phyloP scores from a whole-genome alignment of 805 yeast genomes.

The Candida odintsovae region DNA sequence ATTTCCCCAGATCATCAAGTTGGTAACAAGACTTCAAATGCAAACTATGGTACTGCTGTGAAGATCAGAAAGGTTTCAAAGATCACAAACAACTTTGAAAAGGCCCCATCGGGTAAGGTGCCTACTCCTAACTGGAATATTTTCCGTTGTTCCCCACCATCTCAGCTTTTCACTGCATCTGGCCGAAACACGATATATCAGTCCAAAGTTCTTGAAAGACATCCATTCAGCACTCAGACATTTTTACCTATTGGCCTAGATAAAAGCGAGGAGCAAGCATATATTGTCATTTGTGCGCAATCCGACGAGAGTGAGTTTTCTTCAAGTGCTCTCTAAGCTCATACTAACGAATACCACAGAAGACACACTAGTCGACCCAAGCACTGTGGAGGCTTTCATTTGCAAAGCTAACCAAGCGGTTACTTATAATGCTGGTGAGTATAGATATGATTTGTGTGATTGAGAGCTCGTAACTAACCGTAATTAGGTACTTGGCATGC shows the following conservation, averaged over 20 bases:
- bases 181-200: conserved; percentile 13
- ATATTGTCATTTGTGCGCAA: conserved; percentile 76
- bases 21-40: conserved; percentile 39
- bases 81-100: conserved; percentile 43
- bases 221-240: conserved; percentile 84
- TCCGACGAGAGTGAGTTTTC: conserved; percentile 27
- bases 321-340: conserved; percentile 29
- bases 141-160: conserved; percentile 75
- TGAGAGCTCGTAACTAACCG: neutral
- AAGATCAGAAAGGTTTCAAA: conserved; percentile 73
- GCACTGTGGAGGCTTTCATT: conserved; percentile 56
- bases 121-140: conserved; percentile 74
- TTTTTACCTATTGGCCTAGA: conserved; percentile 86
- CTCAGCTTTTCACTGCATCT: conserved; percentile 34
- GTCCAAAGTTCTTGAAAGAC: conserved; percentile 74
- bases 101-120: conserved; percentile 39
- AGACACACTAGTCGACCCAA: conserved; percentile 40
- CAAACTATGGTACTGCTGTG: conserved; percentile 92
- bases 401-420: conserved; percentile 84
- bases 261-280: conserved; percentile 40
- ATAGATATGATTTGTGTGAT: neutral
- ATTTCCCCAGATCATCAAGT: conserved; percentile 76
- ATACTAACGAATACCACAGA: neutral
- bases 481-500: conserved; percentile 76
- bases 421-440: conserved; percentile 62